Evolutionary conservation across 83 land plant species (phyloP), one percentile per base, ranked within the genome.

Genomic region (Picea engelmannii): DNA sequence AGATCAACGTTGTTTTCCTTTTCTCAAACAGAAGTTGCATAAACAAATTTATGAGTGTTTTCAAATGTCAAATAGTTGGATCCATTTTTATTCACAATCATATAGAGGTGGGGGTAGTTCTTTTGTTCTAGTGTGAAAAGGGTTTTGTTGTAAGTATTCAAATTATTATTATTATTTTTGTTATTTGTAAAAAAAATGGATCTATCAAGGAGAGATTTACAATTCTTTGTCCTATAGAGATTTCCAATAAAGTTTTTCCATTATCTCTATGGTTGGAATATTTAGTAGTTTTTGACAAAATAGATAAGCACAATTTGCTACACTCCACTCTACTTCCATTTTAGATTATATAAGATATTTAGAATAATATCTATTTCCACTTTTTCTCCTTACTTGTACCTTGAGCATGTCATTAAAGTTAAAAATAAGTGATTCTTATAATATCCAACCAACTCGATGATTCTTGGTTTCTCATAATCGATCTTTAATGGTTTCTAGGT

Each of bases 101-200:
- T 44, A n/a, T n/a, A 71, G 44, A 71, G 55, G 4, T 49, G 35
- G 35, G 35, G 35, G 35, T 31, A 5, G 75, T 70, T 70, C 75
- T 70, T 70, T 42, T 70, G 75, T 70, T 70, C 23, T 40, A 40
- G 75, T 40, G 75, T 70, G 75, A 70, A 70, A 70, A 47, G 18
- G 44, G 75, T 20, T 40, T 70, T 70, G 20, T 70, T 70, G 75
- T 70, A 70, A 70, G 52, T 40, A 70, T 16, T 42, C 52, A 70
- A 25, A 13, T 70, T 42, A 1, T 31, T 31, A 1, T 16, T 40
- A n/a, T 40, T 6, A 3, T 20, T 31, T 38, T 67, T 31, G 2
- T 31, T 12, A 67, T 67, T 15, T 67, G 40, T 67, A n/a, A n/a
- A n/a, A n/a, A 31, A 31, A 31, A 31, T 21, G 68, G 27, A 6